These are phyloP conservation scores for Cutaneotrichosporon sp. DNA, from an alignment of 1,284 basidiomycete genomes.

Conservation along the genomic window DNA sequence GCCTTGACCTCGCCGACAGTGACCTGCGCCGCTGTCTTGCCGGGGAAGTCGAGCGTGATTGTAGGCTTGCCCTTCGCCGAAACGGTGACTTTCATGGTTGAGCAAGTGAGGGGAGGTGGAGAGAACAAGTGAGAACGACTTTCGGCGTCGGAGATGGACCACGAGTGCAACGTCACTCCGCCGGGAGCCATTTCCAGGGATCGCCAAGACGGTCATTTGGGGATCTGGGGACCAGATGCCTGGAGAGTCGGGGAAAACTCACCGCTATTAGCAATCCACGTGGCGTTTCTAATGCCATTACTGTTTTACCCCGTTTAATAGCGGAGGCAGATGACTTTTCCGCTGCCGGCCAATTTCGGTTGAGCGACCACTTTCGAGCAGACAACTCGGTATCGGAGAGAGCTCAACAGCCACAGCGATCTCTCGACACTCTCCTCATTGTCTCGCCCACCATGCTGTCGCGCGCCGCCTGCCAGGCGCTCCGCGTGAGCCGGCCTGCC, in stretches of 20 bases:
- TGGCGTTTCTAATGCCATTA: neutral
- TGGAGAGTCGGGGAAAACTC: no score
- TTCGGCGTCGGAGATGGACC: conserved; percentile 56
- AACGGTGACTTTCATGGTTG: conserved; percentile 52
- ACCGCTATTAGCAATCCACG: neutral
- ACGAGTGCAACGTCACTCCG: neutral
- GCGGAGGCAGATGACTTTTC: conserved; percentile 2
- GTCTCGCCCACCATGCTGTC: conserved; percentile 22
- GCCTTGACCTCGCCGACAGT: conserved; percentile 50
- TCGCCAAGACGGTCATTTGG: no score
- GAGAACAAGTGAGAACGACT: conserved; percentile 6
- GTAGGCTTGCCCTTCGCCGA: conserved; percentile 56
- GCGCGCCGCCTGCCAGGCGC: conserved; percentile 19
- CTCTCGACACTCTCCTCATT: no score
- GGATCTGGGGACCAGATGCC: no score
- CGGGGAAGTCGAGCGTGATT: conserved; percentile 56
- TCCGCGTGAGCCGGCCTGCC: conserved; percentile 16
- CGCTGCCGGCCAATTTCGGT: conserved; percentile 16
- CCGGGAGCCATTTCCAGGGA: no score
- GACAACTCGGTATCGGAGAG: no score
- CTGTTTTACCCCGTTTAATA: neutral
- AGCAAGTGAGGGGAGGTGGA: neutral
- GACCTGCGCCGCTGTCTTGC: conserved; percentile 48
- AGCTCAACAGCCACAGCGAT: no score
- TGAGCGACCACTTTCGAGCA: neutral